Evolutionary conservation across 139 green algal genomes (phyloP).

Genomic region (Chlorella vulgaris): DNA sequence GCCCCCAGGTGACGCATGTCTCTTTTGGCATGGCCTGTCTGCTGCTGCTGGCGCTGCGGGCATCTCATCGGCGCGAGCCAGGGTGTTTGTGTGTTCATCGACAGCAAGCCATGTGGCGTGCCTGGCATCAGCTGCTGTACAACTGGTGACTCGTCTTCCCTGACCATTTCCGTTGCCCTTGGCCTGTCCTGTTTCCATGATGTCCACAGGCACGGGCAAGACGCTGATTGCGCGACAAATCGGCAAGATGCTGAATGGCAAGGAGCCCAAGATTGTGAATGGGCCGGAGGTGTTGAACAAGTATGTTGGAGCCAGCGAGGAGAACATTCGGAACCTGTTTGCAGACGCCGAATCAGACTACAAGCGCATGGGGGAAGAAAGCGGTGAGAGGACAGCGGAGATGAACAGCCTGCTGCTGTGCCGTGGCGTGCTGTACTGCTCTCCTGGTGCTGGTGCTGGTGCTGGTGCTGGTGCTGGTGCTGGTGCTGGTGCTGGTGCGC

Average conservation of each 20-base stretch:
- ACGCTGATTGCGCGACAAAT: constrained; percentile 99
- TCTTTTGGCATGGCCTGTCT: background rate
- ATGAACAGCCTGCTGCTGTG: background rate
- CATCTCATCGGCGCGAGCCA: no score
- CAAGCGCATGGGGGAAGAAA: constrained; percentile 63
- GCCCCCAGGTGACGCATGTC: constrained; percentile 57
- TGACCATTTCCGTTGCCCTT: no score
- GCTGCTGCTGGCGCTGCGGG: background rate
- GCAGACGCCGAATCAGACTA: constrained; percentile 91
- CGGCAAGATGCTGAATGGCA: constrained; percentile 99
- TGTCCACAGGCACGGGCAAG: constrained; percentile 88
- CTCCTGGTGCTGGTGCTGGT: background rate
- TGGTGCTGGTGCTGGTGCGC: background rate
- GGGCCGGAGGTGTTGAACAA: constrained; percentile 84
- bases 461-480: no score
- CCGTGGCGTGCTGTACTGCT: no score
- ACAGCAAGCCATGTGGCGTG: no score
- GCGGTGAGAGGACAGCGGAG: background rate
- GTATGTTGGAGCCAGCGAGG: constrained; percentile 95
- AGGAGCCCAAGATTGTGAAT: constrained; percentile 95
- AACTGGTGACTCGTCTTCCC: no score
- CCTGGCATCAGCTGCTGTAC: no score
- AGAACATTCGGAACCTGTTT: constrained; percentile 99
- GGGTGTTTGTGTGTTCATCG: no score
- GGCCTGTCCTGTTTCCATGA: background rate